phyloP scores from a whole-genome alignment of 345 rosid species.

The Populus tremula region DNA sequence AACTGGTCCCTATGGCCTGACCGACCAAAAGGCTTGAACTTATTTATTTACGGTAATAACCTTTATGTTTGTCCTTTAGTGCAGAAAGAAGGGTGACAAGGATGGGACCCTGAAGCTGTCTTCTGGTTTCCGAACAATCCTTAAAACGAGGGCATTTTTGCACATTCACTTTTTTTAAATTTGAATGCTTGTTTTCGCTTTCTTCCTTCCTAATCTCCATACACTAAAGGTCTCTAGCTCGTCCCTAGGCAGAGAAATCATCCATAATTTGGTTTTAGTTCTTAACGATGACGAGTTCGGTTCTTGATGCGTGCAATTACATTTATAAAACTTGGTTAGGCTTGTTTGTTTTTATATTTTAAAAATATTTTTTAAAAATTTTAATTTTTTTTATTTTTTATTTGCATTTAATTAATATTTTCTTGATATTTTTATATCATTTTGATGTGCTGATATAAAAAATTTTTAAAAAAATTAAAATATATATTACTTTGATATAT shows the following conservation, averaged over 20 bases:
- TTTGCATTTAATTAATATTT: no score
- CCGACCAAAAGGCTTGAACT: background rate
- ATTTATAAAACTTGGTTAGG: no score
- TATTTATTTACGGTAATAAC: background rate
- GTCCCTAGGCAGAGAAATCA: background rate
- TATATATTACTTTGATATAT: no score
- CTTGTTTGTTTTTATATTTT: no score
- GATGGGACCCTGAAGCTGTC: slow-evolving; percentile 6
- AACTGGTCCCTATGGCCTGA: background rate
- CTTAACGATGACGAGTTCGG: no score
- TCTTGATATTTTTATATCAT: no score
- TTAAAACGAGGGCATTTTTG: slow-evolving; percentile 12
- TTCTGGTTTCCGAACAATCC: slow-evolving; percentile 12
- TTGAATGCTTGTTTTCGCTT: background rate
- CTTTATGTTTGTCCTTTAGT: background rate
- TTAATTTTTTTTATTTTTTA: no score
- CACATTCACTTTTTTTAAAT: background rate
- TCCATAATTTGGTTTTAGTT: no score
- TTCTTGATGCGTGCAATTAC: no score
- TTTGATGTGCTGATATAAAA: no score
- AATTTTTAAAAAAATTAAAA: no score
- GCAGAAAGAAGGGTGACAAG: background rate
- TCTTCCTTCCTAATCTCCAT: background rate
- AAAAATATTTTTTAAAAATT: no score
- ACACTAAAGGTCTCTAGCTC: background rate